Percentiles rank a stretch among this genome's conserved stretches.
Conservation (phyloP, 2,329 filamentous ascomycete species). For the Cladosporium oxysporum region DNA sequence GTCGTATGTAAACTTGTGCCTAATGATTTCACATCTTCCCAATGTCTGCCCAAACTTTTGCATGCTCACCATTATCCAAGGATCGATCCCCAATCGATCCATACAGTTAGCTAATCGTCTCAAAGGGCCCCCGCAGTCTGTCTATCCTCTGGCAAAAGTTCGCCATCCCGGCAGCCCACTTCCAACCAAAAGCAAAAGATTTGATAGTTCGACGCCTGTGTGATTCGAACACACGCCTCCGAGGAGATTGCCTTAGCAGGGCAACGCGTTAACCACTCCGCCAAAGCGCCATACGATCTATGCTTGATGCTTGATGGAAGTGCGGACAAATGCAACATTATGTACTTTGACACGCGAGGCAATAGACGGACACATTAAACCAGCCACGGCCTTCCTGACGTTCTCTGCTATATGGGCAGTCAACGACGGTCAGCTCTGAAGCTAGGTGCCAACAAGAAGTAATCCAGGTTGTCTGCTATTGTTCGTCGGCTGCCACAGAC, state of each 20-base stretch:
- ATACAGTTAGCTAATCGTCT: background rate
- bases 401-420: background rate
- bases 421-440: background rate
- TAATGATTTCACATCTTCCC: background rate
- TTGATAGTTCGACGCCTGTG: constrained; percentile 35
- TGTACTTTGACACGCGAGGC: background rate
- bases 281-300: constrained; percentile 2
- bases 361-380: background rate
- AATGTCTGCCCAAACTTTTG: background rate
- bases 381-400: background rate
- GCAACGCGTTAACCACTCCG: constrained; percentile 12
- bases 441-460: background rate
- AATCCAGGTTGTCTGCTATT: background rate
- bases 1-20: background rate
- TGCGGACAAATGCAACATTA: background rate
- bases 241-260: constrained; percentile 29
- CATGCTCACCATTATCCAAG: background rate
- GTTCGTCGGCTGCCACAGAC: background rate
- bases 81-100: background rate
- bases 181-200: background rate
- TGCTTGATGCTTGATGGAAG: background rate
- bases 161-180: background rate
- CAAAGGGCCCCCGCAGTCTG: background rate
- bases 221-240: constrained; percentile 47
- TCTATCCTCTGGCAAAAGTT: background rate